These are phyloP conservation scores for Tilletia walkeri DNA, from an alignment of 1,284 basidiomycete genomes.

Conservation along the genomic window DNA sequence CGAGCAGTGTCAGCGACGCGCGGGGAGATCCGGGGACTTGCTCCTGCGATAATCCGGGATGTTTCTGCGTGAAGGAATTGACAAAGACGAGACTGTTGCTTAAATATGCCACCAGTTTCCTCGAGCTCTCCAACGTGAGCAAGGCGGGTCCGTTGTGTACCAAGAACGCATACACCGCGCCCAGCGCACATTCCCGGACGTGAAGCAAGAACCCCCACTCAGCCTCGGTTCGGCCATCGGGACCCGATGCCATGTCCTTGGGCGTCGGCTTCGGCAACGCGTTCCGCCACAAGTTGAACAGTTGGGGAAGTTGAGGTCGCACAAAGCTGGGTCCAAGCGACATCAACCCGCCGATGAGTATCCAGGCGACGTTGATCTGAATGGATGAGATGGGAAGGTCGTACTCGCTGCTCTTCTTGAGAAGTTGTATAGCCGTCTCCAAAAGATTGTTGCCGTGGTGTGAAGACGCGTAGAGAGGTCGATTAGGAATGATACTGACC, in stretches of 20 bases:
- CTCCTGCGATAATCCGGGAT: slow-evolving; percentile 3
- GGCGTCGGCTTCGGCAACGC: slow-evolving; percentile 89
- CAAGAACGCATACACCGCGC: slow-evolving; percentile 83
- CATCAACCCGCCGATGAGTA: slow-evolving; percentile 83
- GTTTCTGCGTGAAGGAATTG: slow-evolving; percentile 53
- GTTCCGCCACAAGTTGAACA: slow-evolving; percentile 93
- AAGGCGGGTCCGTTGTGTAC: slow-evolving; percentile 67
- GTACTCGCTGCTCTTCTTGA: slow-evolving; percentile 88
- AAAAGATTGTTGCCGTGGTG: slow-evolving; percentile 87
- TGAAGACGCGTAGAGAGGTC: slow-evolving; percentile 90
- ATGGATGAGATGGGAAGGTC: slow-evolving; percentile 76
- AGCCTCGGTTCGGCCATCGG: slow-evolving; percentile 58
- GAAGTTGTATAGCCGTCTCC: slow-evolving; percentile 81
- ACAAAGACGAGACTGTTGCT: slow-evolving; percentile 87
- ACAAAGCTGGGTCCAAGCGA: slow-evolving; percentile 90
- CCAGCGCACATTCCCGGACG: slow-evolving; percentile 84
- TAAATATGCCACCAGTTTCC: slow-evolving; percentile 80
- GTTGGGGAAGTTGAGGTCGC: slow-evolving; percentile 81
- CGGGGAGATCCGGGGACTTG: slow-evolving; percentile 28
- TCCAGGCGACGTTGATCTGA: slow-evolving; percentile 94
- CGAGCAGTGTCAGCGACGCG: slow-evolving; percentile 65
- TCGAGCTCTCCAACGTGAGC: slow-evolving; percentile 84
- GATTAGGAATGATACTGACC: slow-evolving; percentile 77
- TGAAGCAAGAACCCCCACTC: slow-evolving; percentile 92
- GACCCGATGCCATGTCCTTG: slow-evolving; percentile 71